phyloP scores from a whole-genome alignment of 129 eudicot species.

The Lactuca sativa region DNA sequence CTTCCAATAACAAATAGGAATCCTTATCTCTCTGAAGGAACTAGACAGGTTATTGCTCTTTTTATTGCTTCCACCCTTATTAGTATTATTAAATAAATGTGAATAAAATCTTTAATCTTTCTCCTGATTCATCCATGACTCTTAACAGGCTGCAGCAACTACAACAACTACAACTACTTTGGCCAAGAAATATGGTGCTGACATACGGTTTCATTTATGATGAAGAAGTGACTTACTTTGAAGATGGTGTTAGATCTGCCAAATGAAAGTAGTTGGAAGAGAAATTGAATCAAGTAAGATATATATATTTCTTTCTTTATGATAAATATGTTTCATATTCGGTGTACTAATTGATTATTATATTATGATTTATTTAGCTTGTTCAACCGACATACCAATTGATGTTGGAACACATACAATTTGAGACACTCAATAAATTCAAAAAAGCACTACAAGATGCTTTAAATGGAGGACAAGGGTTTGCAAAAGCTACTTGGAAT shows the following conservation, averaged over 20 bases:
- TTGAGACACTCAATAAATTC: slow-evolving; percentile 73
- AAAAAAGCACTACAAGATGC: slow-evolving; percentile 75
- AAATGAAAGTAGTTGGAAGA: slow-evolving; percentile 91
- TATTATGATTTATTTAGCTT: slow-evolving; percentile 46
- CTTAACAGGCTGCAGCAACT: slow-evolving; percentile 77
- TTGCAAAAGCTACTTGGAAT: slow-evolving; percentile 69
- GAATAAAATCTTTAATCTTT: not conserved
- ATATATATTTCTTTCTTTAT: not conserved
- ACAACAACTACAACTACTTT: slow-evolving; percentile 83
- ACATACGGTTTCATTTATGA: slow-evolving; percentile 66
- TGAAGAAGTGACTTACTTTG: slow-evolving; percentile 87
- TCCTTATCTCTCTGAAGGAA: slow-evolving; percentile 92
- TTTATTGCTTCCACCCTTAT: not conserved
- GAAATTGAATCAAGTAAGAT: slow-evolving; percentile 78
- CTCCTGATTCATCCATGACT: not conserved
- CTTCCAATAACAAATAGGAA: slow-evolving; percentile 84
- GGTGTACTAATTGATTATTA: slow-evolving; percentile 17
- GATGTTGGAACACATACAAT: slow-evolving; percentile 80
- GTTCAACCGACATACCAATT: slow-evolving; percentile 82
- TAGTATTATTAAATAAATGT: not conserved
- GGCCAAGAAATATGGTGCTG: slow-evolving; percentile 97
- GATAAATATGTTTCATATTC: slow-evolving; percentile 16
- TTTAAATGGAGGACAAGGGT: slow-evolving; percentile 74
- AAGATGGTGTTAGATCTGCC: slow-evolving; percentile 80
- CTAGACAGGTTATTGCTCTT: slow-evolving; percentile 65